These are phyloP conservation scores for Saraca asoca DNA, from an alignment of 331 rosid species.

Conservation along the genomic window DNA sequence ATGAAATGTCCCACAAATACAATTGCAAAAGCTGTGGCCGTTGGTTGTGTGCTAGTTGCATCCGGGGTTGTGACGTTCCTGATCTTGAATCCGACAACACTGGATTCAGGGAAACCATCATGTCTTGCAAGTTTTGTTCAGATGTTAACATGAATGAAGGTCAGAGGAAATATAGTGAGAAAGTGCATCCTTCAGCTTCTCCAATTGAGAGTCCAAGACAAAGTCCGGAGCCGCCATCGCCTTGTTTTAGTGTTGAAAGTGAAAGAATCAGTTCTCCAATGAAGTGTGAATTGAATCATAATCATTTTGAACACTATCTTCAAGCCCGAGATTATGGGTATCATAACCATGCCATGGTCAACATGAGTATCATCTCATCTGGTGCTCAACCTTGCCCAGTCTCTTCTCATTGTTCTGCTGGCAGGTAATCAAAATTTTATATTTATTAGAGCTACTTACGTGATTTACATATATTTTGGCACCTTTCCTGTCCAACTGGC, in stretches of 20 bases:
- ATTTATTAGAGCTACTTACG: slow-evolving; percentile 11
- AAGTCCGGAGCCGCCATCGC: slow-evolving; percentile 77
- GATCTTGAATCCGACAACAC: slow-evolving; percentile 41
- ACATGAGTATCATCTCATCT: slow-evolving; percentile 51
- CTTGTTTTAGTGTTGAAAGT: slow-evolving; percentile 52
- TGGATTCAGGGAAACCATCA: slow-evolving; percentile 35
- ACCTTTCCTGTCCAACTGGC: not conserved
- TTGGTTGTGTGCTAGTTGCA: slow-evolving; percentile 71
- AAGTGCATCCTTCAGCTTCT: slow-evolving; percentile 82
- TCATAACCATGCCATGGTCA: slow-evolving; percentile 48
- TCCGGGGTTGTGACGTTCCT: slow-evolving; percentile 49
- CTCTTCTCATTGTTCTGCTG: slow-evolving; percentile 47
- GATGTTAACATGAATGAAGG: slow-evolving; percentile 45
- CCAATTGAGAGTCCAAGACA: slow-evolving; percentile 77
- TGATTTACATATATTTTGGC: not conserved
- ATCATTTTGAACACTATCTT: slow-evolving; percentile 49
- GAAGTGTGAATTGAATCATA: slow-evolving; percentile 48
- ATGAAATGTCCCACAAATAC: slow-evolving; percentile 45
- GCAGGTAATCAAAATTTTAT: slow-evolving; percentile 55
- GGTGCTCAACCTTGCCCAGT: slow-evolving; percentile 57
- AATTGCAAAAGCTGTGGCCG: slow-evolving; percentile 72
- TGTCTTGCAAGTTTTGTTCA: slow-evolving; percentile 71
- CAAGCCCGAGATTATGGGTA: slow-evolving; percentile 52
- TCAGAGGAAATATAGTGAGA: slow-evolving; percentile 57
- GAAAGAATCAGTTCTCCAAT: slow-evolving; percentile 49